Evolutionary conservation across 345 rosid species (phyloP), one percentile per base, ranked within the genome.

Genomic region (Firmiana major): DNA sequence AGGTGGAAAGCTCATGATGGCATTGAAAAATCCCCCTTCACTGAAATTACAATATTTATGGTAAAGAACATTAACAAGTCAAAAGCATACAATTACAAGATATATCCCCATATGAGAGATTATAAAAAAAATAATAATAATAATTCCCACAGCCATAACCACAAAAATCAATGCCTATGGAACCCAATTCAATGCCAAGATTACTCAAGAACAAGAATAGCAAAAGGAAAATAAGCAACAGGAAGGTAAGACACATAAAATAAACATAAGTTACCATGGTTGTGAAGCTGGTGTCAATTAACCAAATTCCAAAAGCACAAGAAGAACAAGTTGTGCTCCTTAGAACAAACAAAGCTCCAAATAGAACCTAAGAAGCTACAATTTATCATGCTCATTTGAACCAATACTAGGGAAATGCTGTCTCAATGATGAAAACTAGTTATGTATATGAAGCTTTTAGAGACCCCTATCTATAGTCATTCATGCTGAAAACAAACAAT

Each of bases 21-120:
- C 98, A 84, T 92, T 92, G 79, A 93, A 96, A 81, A 91, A 96
- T 24, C 99, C 99, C 81, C 99, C 99, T 77, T 96, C 98, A 80
- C 99, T 96, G 86, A 83, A 77, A 75, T 40, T 57, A 75, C 4
- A 76, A n/a, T 28, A 42, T n/a, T 51, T n/a, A 24, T 28, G 57
- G 80, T 17, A 75, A 55, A 57, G 12, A 73, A 48, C 24, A 65
- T 36, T 22, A 70, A 72, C 4, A 40, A 60, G 28, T 10, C 42
- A 1, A 34, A 48, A 34, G 34, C 24, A 22, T 9, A 11, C 26
- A 43, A 49, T 13, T 60, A 28, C 1, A 26, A 71, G 31, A 51
- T 17, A 42, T n/a, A 40, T 66, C 22, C 28, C 6, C 16, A 17
- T 1, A 16, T 1, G 53, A 66, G 12, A 64, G 24, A 36, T 63